Conservation (phyloP, 2,329 filamentous ascomycete species). For the Diaporthe vexans region DNA sequence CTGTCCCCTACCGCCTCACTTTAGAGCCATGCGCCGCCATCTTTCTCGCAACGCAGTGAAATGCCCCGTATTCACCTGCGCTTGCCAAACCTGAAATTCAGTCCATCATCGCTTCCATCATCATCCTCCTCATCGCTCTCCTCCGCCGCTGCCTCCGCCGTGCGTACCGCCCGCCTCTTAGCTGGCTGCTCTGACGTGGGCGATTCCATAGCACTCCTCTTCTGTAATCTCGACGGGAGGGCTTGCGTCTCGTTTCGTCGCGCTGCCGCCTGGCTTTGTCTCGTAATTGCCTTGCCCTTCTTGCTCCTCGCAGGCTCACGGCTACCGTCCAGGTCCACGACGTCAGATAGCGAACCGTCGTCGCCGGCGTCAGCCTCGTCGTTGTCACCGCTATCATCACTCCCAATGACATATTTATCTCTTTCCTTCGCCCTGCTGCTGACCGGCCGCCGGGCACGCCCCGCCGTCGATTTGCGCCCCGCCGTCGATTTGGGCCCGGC, state of each 20-base stretch:
- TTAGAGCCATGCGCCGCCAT: conserved; percentile 2
- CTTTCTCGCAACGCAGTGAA: background rate
- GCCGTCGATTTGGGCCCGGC: conserved; percentile 15
- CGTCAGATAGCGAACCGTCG: conserved; percentile 39
- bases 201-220: conserved; percentile 48
- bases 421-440: conserved; percentile 34
- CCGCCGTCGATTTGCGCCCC: conserved; percentile 13
- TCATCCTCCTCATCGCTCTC: conserved; percentile 55
- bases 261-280: conserved; percentile 47
- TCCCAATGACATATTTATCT: conserved; percentile 50
- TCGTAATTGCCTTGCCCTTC: conserved; percentile 50
- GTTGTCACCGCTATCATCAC: conserved; percentile 55
- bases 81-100: conserved; percentile 69
- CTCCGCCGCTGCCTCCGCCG: conserved; percentile 44
- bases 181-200: conserved; percentile 52
- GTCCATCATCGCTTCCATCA: conserved; percentile 67
- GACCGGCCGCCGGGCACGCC: background rate
- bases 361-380: conserved; percentile 40
- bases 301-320: conserved; percentile 49
- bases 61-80: conserved; percentile 52
- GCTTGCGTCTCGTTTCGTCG: conserved; percentile 48
- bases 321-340: conserved; percentile 42
- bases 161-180: conserved; percentile 50
- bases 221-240: conserved; percentile 35
- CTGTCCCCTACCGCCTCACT: background rate